phyloP scores from a whole-genome alignment of 2,329 filamentous ascomycete genomes.

The Niveomyces coronatus region DNA sequence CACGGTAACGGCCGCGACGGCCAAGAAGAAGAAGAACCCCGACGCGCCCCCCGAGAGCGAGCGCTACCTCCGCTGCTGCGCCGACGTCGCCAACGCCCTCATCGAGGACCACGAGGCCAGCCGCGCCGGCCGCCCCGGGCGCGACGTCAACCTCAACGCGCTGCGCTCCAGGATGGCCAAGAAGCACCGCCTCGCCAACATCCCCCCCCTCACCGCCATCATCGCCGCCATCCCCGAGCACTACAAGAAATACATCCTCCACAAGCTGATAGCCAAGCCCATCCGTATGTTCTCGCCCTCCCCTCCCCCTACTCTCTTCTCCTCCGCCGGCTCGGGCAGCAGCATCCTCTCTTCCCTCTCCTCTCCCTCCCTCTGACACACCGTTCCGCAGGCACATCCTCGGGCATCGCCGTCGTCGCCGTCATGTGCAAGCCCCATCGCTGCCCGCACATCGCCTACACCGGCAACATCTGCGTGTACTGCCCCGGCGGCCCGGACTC shows the following conservation, averaged over 20 bases:
- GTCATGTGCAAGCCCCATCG: conserved; percentile 99
- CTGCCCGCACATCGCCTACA: conserved; percentile 96
- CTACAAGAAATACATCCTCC: conserved; percentile 98
- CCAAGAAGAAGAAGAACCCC: conserved; percentile 54
- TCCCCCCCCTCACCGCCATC: conserved; percentile 89
- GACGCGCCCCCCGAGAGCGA: conserved; percentile 89
- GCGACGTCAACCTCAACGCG: conserved; percentile 87
- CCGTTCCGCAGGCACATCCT: conserved; percentile 64
- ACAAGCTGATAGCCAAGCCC: conserved; percentile 92
- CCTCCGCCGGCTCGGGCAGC: too few species aligned
- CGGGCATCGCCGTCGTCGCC: conserved; percentile 93
- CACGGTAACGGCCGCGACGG: conserved; percentile 51
- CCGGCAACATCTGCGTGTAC: conserved; percentile 98
- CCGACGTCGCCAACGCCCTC: conserved; percentile 85
- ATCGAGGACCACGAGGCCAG: conserved; percentile 89
- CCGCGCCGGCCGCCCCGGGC: conserved; percentile 62
- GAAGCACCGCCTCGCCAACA: conserved; percentile 80
- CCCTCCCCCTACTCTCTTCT: too few species aligned
- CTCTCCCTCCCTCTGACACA: not conserved
- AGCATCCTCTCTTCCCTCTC: too few species aligned
- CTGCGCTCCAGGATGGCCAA: conserved; percentile 80
- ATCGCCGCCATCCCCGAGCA: conserved; percentile 98
- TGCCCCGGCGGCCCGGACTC: conserved; percentile 96
- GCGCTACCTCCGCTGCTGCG: conserved; percentile 85
- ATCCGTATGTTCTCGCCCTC: conserved; percentile 65